A percentile compares a stretch with the other conserved stretches of the same genome.
These are phyloP conservation scores for Phytophthora melonis DNA, from an alignment of 352 stramenopile species.

Conservation along the genomic window DNA sequence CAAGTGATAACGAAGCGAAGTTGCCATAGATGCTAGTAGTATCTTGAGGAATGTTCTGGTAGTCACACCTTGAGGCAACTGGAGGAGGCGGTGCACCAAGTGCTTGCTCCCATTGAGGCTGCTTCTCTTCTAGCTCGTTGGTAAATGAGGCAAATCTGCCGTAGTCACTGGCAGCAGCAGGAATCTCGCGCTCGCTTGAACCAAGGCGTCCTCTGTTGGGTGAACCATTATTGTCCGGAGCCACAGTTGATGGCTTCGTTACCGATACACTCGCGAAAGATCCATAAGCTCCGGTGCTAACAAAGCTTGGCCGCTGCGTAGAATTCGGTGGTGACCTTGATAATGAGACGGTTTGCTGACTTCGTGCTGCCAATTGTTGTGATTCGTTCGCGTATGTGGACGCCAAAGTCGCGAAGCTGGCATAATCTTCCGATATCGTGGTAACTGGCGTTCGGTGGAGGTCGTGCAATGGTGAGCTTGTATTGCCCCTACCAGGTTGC, in stretches of 20 bases:
- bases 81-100: constrained; percentile 36
- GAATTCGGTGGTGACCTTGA: constrained; percentile 24
- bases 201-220: background rate
- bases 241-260: constrained; percentile 26
- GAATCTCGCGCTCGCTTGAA: background rate
- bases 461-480: background rate
- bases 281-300: constrained; percentile 29
- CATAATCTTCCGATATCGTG: constrained; percentile 31
- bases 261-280: constrained; percentile 42
- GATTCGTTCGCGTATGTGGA: constrained; percentile 33
- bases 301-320: constrained; percentile 13
- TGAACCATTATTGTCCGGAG: background rate
- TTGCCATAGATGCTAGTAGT: constrained; percentile 40
- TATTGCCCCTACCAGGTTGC: background rate
- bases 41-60: constrained; percentile 3
- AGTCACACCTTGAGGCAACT: constrained; percentile 11
- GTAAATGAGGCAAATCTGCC: constrained; percentile 34
- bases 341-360: constrained; percentile 26
- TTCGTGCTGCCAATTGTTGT: constrained; percentile 27
- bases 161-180: constrained; percentile 28
- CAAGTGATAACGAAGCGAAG: constrained; percentile 42
- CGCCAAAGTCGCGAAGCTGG: constrained; percentile 36
- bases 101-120: constrained; percentile 21
- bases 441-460: background rate
- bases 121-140: constrained; percentile 26